A percentile compares a stretch with the other conserved stretches of the same genome.
These are phyloP conservation scores for Linnemannia hyalina DNA, from an alignment of 192 early-diverging fungal genomes.

Conservation along the genomic window DNA sequence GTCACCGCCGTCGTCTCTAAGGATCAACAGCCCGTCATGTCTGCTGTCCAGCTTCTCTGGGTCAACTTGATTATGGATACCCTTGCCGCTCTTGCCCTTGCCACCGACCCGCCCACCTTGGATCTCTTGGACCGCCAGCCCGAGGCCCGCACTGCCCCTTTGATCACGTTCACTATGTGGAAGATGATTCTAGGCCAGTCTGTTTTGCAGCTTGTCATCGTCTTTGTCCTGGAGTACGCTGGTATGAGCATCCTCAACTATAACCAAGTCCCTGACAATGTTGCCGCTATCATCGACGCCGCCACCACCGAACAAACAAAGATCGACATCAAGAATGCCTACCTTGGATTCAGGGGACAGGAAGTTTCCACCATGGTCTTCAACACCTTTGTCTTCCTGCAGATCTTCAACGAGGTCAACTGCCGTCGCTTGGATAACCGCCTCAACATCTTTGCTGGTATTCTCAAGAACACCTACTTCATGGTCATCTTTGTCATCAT, in stretches of 20 bases:
- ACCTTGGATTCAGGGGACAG: slow-evolving; percentile 51
- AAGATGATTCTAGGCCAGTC: slow-evolving; percentile 94
- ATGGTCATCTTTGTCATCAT: slow-evolving; percentile 81
- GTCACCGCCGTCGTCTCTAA: slow-evolving; percentile 74
- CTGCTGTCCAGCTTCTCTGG: slow-evolving; percentile 97
- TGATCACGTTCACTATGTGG: slow-evolving; percentile 95
- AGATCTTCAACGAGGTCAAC: slow-evolving; percentile 94
- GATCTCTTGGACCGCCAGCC: slow-evolving; percentile 89
- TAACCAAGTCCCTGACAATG: slow-evolving; percentile 31
- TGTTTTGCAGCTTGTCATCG: slow-evolving; percentile 87
- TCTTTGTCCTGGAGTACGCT: slow-evolving; percentile 74
- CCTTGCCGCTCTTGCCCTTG: slow-evolving; percentile 95
- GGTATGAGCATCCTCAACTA: slow-evolving; percentile 73
- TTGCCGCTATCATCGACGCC: not conserved
- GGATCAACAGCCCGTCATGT: slow-evolving; percentile 82
- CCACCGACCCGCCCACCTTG: slow-evolving; percentile 90
- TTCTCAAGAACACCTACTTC: slow-evolving; percentile 85
- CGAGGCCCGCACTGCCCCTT: slow-evolving; percentile 79
- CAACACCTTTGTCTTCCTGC: slow-evolving; percentile 91
- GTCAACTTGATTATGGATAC: slow-evolving; percentile 99
- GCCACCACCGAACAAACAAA: not conserved
- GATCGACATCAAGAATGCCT: not conserved
- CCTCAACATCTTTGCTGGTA: slow-evolving; percentile 88
- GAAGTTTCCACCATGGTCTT: slow-evolving; percentile 84
- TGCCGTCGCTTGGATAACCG: slow-evolving; percentile 78